Evolutionary conservation across 2,329 filamentous ascomycete genomes (phyloP).

Genomic region (Torrubiellomyces zombiae): DNA sequence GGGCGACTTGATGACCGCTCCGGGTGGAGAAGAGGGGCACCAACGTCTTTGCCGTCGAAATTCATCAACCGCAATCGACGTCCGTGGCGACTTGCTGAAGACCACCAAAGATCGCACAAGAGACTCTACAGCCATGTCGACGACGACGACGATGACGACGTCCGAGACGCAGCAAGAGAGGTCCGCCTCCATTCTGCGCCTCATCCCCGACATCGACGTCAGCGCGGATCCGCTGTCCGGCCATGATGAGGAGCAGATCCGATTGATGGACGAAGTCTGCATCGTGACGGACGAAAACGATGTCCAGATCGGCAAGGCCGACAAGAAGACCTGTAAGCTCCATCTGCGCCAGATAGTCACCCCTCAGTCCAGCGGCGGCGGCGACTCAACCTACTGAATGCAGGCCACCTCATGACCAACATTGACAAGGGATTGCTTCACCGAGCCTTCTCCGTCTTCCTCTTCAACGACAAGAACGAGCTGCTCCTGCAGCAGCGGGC

Average conservation of each 20-base stretch:
- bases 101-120: no score
- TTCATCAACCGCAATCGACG: no score
- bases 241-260: slow-evolving; percentile 94
- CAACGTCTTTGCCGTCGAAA: no score
- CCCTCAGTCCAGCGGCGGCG: no score
- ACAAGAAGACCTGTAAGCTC: slow-evolving; percentile 90
- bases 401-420: slow-evolving; percentile 97
- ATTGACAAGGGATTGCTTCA: slow-evolving; percentile 92
- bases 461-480: slow-evolving; percentile 88
- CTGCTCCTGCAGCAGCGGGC: slow-evolving; percentile 91
- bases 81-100: no score
- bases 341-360: no score
- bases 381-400: no score
- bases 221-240: slow-evolving; percentile 63
- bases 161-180: slow-evolving; percentile 48
- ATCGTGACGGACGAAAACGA: slow-evolving; percentile 92
- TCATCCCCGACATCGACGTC: slow-evolving; percentile 73
- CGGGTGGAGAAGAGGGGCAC: no score
- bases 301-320: slow-evolving; percentile 81
- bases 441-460: slow-evolving; percentile 93
- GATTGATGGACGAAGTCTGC: slow-evolving; percentile 97
- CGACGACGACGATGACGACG: slow-evolving; percentile 24
- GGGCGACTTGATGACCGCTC: no score
- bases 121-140: slow-evolving; percentile 19
- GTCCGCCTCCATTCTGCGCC: slow-evolving; percentile 66